Conservation (phyloP, 148 eudicot genomes). For the Nyssa sinensis region DNA sequence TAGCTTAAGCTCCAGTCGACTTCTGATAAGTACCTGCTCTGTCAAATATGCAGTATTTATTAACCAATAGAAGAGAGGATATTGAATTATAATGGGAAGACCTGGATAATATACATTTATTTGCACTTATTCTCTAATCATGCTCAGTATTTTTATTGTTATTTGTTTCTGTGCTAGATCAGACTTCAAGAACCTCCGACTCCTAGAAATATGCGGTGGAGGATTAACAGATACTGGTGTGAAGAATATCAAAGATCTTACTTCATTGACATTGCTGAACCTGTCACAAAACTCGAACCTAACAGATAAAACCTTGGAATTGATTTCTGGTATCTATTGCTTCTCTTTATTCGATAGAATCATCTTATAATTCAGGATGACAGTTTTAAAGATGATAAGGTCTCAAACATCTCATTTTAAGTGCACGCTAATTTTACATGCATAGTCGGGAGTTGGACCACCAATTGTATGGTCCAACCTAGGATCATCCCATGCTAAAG, state of each 20-base stretch:
- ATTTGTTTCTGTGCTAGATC: background rate
- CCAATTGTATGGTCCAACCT: too few species aligned
- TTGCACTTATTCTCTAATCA: too few species aligned
- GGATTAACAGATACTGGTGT: constrained; percentile 78
- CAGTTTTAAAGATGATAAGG: background rate
- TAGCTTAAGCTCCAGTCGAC: too few species aligned
- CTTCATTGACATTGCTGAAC: constrained; percentile 61
- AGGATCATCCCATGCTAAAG: background rate
- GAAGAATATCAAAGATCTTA: constrained; percentile 69
- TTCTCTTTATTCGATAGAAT: background rate
- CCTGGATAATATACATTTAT: too few species aligned
- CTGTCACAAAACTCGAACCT: constrained; percentile 67
- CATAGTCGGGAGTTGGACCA: too few species aligned
- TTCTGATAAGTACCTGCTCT: too few species aligned
- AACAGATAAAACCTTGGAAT: constrained; percentile 66
- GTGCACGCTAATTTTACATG: background rate
- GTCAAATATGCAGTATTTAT: too few species aligned
- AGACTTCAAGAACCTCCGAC: constrained; percentile 69
- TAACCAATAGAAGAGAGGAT: too few species aligned
- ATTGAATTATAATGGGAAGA: too few species aligned
- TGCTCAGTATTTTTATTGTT: too few species aligned
- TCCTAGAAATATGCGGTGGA: constrained; percentile 84
- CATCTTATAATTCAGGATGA: background rate
- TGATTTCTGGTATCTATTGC: constrained; percentile 50
- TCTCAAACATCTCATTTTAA: background rate